Percentiles rank a stretch among this genome's conserved stretches.
Conservation (phyloP, 495 filamentous ascomycete genomes). For the Tuber melanosporum region DNA sequence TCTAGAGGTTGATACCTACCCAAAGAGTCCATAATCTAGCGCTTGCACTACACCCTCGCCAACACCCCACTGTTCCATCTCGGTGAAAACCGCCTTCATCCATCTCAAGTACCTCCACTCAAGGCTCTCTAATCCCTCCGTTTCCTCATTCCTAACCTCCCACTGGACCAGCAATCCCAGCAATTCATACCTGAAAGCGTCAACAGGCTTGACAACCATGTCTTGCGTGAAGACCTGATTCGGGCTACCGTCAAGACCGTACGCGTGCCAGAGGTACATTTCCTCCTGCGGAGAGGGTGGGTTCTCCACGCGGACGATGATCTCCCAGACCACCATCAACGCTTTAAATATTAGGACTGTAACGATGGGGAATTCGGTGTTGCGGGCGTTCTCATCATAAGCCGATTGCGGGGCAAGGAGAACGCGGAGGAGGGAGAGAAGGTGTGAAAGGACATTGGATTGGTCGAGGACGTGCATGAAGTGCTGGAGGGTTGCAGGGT, state of each 20-base stretch:
- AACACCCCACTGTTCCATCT: conserved; percentile 39
- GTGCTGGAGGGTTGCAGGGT: conserved; percentile 12
- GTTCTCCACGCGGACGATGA: conserved; percentile 35
- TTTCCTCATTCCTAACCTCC: conserved; percentile 34
- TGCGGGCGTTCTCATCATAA: conserved; percentile 29
- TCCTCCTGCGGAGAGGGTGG: conserved; percentile 23
- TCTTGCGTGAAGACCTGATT: conserved; percentile 22
- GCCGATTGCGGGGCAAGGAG: conserved; percentile 25
- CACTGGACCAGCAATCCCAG: conserved; percentile 28
- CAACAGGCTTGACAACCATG: conserved; percentile 25
- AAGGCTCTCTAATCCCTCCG: conserved; percentile 28
- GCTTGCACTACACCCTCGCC: conserved; percentile 32
- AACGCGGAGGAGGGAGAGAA: conserved; percentile 33
- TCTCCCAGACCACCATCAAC: conserved; percentile 39
- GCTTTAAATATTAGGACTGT: conserved; percentile 39
- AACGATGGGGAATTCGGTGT: conserved; percentile 36
- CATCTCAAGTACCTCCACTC: conserved; percentile 40
- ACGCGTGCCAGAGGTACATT: conserved; percentile 30
- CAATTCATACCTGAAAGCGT: conserved; percentile 33
- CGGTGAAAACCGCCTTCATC: conserved; percentile 37
- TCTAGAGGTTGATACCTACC: conserved; percentile 6
- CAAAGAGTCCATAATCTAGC: conserved; percentile 27
- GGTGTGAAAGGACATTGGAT: conserved; percentile 23
- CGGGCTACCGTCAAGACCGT: conserved; percentile 10
- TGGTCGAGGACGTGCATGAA: conserved; percentile 31